Evolutionary conservation across 2,329 filamentous ascomycete species (phyloP).

Genomic region (Phyllosticta citriasiana): DNA sequence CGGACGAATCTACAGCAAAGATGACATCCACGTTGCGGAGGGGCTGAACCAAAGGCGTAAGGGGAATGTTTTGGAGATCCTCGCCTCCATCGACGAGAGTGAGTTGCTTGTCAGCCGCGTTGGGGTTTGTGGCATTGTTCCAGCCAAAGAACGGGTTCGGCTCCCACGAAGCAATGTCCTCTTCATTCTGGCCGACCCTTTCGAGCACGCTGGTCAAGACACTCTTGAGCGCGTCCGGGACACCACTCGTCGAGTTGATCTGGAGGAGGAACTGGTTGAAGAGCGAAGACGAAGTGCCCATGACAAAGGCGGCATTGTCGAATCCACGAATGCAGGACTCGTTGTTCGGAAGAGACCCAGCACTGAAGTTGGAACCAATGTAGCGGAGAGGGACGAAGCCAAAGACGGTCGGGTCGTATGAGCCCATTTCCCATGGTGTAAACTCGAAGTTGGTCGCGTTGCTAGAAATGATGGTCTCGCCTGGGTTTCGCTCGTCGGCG

Average conservation of each 20-base stretch:
- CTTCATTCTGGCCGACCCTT: constrained; percentile 47
- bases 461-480: constrained; percentile 49
- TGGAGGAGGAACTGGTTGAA: constrained; percentile 71
- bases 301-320: constrained; percentile 72
- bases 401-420: constrained; percentile 61
- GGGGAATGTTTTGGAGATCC: constrained; percentile 68
- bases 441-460: constrained; percentile 72
- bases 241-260: constrained; percentile 44
- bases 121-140: constrained; percentile 49
- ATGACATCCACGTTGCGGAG: constrained; percentile 66
- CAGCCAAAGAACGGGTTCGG: constrained; percentile 69
- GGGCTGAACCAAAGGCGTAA: constrained; percentile 68
- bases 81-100: constrained; percentile 71
- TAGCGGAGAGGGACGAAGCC: constrained; percentile 63
- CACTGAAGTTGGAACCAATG: constrained; percentile 61
- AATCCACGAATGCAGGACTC: constrained; percentile 65
- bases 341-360: constrained; percentile 46
- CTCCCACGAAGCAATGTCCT: constrained; percentile 61
- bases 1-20: constrained; percentile 69
- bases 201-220: constrained; percentile 45
- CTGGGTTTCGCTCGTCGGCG: constrained; percentile 55
- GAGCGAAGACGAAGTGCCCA: constrained; percentile 75
- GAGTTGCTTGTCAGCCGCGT: constrained; percentile 44
- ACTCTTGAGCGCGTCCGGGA: constrained; percentile 41
- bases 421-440: constrained; percentile 70